Evolutionary conservation across 495 filamentous ascomycete genomes (phyloP), one percentile per base, ranked within the genome.

Genomic region (Hypoxylon fuscum): DNA sequence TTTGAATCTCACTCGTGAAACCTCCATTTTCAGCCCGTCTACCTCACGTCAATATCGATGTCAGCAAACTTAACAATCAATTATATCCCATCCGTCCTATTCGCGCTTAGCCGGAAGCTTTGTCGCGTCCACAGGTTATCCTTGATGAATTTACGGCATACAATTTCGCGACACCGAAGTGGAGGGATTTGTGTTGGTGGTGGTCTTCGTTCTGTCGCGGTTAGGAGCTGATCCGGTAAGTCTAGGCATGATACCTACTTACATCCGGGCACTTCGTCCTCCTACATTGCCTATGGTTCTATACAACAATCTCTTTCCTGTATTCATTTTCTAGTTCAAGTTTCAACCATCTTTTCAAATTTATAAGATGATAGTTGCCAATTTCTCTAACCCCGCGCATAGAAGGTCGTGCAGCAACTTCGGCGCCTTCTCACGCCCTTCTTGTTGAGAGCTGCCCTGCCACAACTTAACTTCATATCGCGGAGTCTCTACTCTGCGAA

Each of bases 21-120:
- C 66, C 62, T 71, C 54, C 55, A 57, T 61, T 71, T 65, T 71
- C 66, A 71, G 67, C 59, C 62, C 66, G 61, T 67, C 64, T 32
- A 38, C 50, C 43, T 42, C 35, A 27, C 25, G 8, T 27, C n/a
- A 34, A 43, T 52, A 53, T 58, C 38, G 12, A 62, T 66, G 63
- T 34, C 48, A n/a, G 14, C 14, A 53, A 42, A 22, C 38, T 35
- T 35, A 21, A 51, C 43, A 51, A 45, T 64, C 59, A 53, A 60
- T 64, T 50, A 27, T 32, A 25, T 41, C 17, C 20, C 34, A 17
- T 20, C 12, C 31, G 5, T 3, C 9, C 17, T 14, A 31, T 45
- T 58, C 42, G 44, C 50, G 41, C 37, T 22, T 38, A 12, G 10
- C 9, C 31, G 9, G 2, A 45, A n/a, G 1, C 54, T 34, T 50